These are phyloP conservation scores for Funneliformis mosseae DNA, from an alignment of 192 early-diverging fungal species.

Conservation along the genomic window DNA sequence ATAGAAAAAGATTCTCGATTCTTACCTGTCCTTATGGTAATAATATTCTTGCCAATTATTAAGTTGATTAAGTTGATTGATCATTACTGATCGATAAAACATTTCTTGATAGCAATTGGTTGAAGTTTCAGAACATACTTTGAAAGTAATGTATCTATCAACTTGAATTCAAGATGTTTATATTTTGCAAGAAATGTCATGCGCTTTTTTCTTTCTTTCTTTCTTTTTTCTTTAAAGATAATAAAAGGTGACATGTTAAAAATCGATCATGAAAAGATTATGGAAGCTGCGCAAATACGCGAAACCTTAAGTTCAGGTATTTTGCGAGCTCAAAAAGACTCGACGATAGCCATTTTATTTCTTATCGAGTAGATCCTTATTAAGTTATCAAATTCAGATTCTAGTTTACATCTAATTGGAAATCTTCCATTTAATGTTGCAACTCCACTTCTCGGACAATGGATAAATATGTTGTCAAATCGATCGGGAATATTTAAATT, in stretches of 20 bases:
- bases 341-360: neutral
- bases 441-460: slow-evolving; percentile 71
- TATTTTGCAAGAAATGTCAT: neutral
- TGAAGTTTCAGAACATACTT: slow-evolving; percentile 60
- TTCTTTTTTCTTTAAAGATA: slow-evolving; percentile 34
- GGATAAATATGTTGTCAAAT: slow-evolving; percentile 61
- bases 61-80: neutral
- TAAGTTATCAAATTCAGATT: neutral
- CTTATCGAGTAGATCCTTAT: neutral
- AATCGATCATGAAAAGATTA: slow-evolving; percentile 56
- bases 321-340: neutral
- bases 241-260: slow-evolving; percentile 70
- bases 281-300: slow-evolving; percentile 41
- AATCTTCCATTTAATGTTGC: slow-evolving; percentile 82
- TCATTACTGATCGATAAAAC: neutral
- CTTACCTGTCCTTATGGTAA: slow-evolving; percentile 60
- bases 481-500: slow-evolving; percentile 63
- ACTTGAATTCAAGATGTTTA: neutral
- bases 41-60: slow-evolving; percentile 6
- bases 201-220: slow-evolving; percentile 1
- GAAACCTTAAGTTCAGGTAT: neutral
- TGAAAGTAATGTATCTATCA: slow-evolving; percentile 38
- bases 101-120: slow-evolving; percentile 59
- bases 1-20: slow-evolving; percentile 78
- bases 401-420: slow-evolving; percentile 66